phyloP scores from a whole-genome alignment of 2,329 filamentous ascomycete genomes.

The Penicillium sp. region DNA sequence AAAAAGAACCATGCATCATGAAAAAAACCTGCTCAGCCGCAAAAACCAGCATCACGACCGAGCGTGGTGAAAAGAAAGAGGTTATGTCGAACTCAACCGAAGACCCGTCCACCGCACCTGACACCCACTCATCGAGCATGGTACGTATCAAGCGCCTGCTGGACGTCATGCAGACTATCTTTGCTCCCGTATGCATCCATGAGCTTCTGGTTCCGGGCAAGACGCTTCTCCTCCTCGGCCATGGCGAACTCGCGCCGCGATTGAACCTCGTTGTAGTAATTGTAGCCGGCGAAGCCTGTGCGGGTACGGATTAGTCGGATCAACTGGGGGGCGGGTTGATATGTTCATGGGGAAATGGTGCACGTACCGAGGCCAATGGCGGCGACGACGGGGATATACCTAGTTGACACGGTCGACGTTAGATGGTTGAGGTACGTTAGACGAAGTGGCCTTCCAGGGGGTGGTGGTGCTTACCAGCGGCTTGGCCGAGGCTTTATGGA shows the following conservation, averaged over 20 bases:
- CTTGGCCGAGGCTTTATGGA: constrained; percentile 19
- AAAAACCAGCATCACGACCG: constrained; percentile 9
- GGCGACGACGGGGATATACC: constrained; percentile 24
- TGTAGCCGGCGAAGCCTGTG: constrained; percentile 30
- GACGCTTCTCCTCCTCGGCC: constrained; percentile 36
- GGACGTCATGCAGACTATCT: constrained; percentile 46
- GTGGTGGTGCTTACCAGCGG: constrained; percentile 17
- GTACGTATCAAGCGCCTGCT: constrained; percentile 49
- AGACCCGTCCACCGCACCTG: not conserved
- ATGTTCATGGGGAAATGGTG: not conserved
- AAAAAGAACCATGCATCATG: not conserved
- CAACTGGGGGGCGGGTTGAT: too few relatives aligned
- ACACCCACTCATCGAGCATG: constrained; percentile 37
- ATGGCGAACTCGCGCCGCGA: constrained; percentile 12
- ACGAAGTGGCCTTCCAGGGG: not conserved
- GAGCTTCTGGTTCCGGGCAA: constrained; percentile 42
- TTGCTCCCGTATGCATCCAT: constrained; percentile 52
- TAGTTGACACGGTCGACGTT: not conserved
- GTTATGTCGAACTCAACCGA: not conserved
- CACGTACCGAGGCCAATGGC: constrained; percentile 24
- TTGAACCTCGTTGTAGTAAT: constrained; percentile 23
- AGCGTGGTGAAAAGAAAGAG: not conserved
- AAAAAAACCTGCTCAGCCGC: not conserved
- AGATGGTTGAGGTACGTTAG: not conserved
- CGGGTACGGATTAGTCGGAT: constrained; percentile 5